Evolutionary conservation across 2,329 filamentous ascomycete genomes (phyloP).

Genomic region (Claviceps sp.): DNA sequence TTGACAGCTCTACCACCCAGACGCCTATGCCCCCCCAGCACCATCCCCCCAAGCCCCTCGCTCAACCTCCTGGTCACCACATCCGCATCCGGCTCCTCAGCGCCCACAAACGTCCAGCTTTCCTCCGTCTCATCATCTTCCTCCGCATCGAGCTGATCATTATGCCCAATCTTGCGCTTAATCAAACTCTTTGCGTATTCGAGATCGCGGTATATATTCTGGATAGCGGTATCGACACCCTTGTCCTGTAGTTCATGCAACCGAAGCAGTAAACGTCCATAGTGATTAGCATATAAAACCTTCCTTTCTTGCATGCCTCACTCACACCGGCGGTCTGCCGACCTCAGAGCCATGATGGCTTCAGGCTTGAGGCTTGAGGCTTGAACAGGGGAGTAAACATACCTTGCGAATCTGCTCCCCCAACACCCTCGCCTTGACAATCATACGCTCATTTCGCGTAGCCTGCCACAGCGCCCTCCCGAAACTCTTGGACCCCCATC

Average conservation of each 20-base stretch:
- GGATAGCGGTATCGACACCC: constrained; percentile 80
- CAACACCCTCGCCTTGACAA: constrained; percentile 65
- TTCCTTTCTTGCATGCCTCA: too few relatives aligned
- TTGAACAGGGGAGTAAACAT: constrained; percentile 19
- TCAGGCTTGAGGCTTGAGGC: too few relatives aligned
- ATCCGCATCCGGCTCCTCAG: constrained; percentile 32
- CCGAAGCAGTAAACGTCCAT: not conserved
- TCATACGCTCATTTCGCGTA: constrained; percentile 83
- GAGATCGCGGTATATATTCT: constrained; percentile 85
- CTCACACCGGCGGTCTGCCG: too few relatives aligned
- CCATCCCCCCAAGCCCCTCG: constrained; percentile 17
- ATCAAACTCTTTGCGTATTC: constrained; percentile 84
- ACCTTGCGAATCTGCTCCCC: constrained; percentile 82
- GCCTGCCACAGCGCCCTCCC: constrained; percentile 82
- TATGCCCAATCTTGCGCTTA: constrained; percentile 47
- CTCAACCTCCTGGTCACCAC: constrained; percentile 27
- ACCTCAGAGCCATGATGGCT: too few relatives aligned
- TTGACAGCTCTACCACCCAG: constrained; percentile 11
- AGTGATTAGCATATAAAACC: too few relatives aligned
- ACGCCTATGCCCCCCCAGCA: constrained; percentile 10
- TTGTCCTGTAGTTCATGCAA: constrained; percentile 48
- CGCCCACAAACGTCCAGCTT: constrained; percentile 81
- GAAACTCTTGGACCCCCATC: constrained; percentile 76
- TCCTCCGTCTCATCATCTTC: constrained; percentile 54
- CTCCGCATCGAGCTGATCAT: constrained; percentile 23